These are phyloP conservation scores for Eucommia ulmoides DNA, from an alignment of 257 asterid species.

Conservation along the genomic window DNA sequence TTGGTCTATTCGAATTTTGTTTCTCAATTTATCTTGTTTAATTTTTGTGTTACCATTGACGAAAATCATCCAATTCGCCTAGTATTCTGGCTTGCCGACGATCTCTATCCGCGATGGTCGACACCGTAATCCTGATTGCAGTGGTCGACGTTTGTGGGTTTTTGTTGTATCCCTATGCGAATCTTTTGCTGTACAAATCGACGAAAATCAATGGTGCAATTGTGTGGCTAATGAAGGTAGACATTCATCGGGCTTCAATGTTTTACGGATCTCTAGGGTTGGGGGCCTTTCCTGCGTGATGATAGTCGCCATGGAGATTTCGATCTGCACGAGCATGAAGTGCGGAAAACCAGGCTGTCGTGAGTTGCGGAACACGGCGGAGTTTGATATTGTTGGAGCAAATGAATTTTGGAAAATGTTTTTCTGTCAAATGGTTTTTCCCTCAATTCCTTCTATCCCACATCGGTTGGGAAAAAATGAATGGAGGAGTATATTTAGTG, in stretches of 20 bases:
- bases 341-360: slow-evolving; percentile 74
- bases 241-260: slow-evolving; percentile 52
- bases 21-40: too few species aligned
- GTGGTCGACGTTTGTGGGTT: slow-evolving; percentile 62
- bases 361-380: slow-evolving; percentile 73
- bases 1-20: too few species aligned
- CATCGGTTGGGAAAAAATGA: too few species aligned
- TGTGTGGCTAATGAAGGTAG: slow-evolving; percentile 45
- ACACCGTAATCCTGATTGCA: slow-evolving; percentile 59
- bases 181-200: slow-evolving; percentile 21
- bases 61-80: slow-evolving; percentile 11
- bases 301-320: slow-evolving; percentile 46
- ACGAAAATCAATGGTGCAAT: slow-evolving; percentile 41
- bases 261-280: slow-evolving; percentile 76
- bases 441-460: too few species aligned
- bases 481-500: too few species aligned
- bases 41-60: too few species aligned
- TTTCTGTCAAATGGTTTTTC: too few species aligned
- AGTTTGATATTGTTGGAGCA: slow-evolving; percentile 85
- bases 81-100: slow-evolving; percentile 62
- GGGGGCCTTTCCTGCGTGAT: slow-evolving; percentile 45
- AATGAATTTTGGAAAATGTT: slow-evolving; percentile 57
- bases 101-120: slow-evolving; percentile 61
- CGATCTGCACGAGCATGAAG: slow-evolving; percentile 30
- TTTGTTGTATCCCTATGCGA: slow-evolving; percentile 51